Evolutionary conservation across 768 basidiomycete species (phyloP).

Genomic region (Auriscalpium microsporum): DNA sequence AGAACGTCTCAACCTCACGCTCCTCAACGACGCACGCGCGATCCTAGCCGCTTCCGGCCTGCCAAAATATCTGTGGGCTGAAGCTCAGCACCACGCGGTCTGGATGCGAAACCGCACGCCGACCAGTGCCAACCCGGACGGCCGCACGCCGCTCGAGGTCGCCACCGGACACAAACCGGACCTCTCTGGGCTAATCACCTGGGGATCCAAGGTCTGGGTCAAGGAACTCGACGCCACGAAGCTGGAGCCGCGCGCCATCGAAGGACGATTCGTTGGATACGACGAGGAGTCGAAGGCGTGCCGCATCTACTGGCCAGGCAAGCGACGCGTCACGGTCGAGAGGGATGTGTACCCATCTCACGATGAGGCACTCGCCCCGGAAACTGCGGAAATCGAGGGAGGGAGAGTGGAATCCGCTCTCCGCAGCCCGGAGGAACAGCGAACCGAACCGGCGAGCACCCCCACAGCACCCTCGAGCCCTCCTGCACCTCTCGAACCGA

Average conservation of each 20-base stretch:
- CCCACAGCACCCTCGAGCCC: too few species aligned
- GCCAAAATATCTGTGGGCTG: conserved; percentile 20
- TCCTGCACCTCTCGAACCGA: too few species aligned
- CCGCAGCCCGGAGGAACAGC: too few species aligned
- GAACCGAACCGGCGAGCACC: too few species aligned
- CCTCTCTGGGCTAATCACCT: conserved; percentile 6
- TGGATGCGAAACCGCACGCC: conserved; percentile 18
- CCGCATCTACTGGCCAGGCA: conserved; percentile 27
- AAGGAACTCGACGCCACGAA: conserved; percentile 5
- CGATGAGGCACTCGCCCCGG: too few species aligned
- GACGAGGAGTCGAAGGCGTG: conserved; percentile 24
- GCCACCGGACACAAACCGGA: conserved; percentile 20
- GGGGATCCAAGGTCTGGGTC: conserved; percentile 13
- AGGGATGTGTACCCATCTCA: conserved; percentile 12
- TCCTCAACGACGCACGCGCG: neutral
- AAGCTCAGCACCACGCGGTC: conserved; percentile 15
- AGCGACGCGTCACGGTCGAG: conserved; percentile 18
- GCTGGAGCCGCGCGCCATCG: conserved; percentile 2
- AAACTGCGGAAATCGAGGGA: too few species aligned
- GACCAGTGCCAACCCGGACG: conserved; percentile 2
- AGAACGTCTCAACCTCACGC: neutral
- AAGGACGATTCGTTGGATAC: conserved; percentile 27
- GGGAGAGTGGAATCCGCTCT: too few species aligned
- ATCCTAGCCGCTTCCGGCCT: neutral
- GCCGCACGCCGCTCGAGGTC: conserved; percentile 21